Conservation (phyloP, 371 early-diverging fungal genomes). For the Actinomortierella ambigua region DNA sequence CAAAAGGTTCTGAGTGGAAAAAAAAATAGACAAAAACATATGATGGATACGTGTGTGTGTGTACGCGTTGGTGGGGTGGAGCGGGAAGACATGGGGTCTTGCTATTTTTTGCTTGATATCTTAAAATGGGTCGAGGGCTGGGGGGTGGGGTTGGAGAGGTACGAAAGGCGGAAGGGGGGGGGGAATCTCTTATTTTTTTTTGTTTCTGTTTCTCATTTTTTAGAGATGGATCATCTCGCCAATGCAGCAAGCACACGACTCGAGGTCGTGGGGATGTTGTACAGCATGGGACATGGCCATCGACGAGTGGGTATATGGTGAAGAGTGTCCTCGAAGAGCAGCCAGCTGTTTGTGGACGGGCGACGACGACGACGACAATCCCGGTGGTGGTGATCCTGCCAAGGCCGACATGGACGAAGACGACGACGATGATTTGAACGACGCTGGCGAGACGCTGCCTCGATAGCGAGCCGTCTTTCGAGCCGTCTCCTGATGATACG, state of each 20-base stretch:
- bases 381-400: not conserved
- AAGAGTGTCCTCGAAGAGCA: not conserved
- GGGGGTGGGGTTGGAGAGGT: too few relatives aligned
- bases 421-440: not conserved
- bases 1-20: too few relatives aligned
- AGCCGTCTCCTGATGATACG: too few relatives aligned
- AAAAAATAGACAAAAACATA: too few relatives aligned
- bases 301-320: slow-evolving; percentile 2
- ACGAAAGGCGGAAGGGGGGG: too few relatives aligned
- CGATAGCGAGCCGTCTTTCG: too few relatives aligned
- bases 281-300: not conserved
- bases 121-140: too few relatives aligned
- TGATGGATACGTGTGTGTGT: too few relatives aligned
- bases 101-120: too few relatives aligned
- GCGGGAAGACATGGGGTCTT: too few relatives aligned
- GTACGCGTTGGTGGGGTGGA: too few relatives aligned
- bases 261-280: slow-evolving; percentile 11
- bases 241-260: slow-evolving; percentile 43
- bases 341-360: not conserved
- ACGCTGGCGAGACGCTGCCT: not conserved
- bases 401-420: slow-evolving; percentile 6
- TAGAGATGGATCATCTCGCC: slow-evolving; percentile 37
- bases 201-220: not conserved
- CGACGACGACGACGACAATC: not conserved
- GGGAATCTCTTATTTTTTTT: not conserved